Evolutionary conservation across 805 yeast genomes (phyloP).

Genomic region (Suhomyces xylopsoci): DNA sequence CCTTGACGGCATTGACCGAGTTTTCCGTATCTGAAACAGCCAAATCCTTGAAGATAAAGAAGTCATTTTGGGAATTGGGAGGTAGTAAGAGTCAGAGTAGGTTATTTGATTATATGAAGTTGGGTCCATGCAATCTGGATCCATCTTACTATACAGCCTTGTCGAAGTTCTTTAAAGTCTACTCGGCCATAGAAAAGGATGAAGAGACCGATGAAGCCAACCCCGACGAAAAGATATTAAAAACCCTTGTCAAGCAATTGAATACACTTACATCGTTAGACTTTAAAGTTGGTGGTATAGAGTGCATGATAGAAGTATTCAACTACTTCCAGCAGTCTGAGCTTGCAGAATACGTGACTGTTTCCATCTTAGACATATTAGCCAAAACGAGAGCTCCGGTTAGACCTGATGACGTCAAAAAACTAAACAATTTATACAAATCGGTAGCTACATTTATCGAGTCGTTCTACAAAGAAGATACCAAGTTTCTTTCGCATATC

Average conservation of each 20-base stretch:
- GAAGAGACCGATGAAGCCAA: not conserved
- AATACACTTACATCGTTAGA: slow-evolving; percentile 11
- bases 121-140: slow-evolving; percentile 55
- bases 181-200: not conserved
- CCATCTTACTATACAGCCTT: slow-evolving; percentile 45
- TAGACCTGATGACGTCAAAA: not conserved
- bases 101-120: slow-evolving; percentile 43
- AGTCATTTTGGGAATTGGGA: slow-evolving; percentile 51
- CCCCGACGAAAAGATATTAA: slow-evolving; percentile 8
- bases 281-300: slow-evolving; percentile 17
- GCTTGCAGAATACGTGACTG: not conserved
- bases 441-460: not conserved
- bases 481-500: not conserved
- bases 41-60: slow-evolving; percentile 32
- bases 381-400: slow-evolving; percentile 1
- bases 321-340: slow-evolving; percentile 10
- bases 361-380: slow-evolving; percentile 6
- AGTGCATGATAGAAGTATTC: slow-evolving; percentile 17
- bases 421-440: not conserved
- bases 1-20: slow-evolving; percentile 41
- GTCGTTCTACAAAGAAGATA: not conserved
- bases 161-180: slow-evolving; percentile 17
- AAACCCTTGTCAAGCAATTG: slow-evolving; percentile 17
- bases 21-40: slow-evolving; percentile 15
- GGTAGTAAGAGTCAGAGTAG: slow-evolving; percentile 42